phyloP scores from a whole-genome alignment of 345 rosid species.

The Syzygium aqueum region DNA sequence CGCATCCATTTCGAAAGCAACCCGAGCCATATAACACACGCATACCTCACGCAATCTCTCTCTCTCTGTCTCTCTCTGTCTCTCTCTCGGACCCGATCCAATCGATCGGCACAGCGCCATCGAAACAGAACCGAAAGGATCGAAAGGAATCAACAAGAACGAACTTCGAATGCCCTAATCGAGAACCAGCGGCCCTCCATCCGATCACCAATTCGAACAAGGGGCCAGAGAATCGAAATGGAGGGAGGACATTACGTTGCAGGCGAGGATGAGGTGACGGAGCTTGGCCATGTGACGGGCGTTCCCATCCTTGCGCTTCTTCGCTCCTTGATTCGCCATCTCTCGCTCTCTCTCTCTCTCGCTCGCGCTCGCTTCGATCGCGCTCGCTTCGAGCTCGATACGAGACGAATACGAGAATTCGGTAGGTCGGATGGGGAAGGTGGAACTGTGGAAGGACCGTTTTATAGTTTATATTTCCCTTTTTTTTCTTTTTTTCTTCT shows the following conservation, averaged over 20 bases:
- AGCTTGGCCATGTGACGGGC: constrained; percentile 67
- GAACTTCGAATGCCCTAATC: neutral
- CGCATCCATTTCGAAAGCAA: neutral
- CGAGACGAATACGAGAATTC: neutral
- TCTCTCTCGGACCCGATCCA: neutral
- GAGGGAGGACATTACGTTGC: constrained; percentile 20
- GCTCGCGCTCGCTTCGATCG: neutral
- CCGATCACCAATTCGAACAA: neutral
- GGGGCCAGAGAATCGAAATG: neutral
- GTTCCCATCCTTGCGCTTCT: constrained; percentile 87
- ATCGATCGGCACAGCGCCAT: neutral
- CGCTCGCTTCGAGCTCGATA: neutral
- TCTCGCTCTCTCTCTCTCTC: neutral
- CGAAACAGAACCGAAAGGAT: neutral
- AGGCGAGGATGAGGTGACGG: constrained; percentile 54
- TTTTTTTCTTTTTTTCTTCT: neutral
- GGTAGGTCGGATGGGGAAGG: neutral
- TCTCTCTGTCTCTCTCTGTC: too few species aligned
- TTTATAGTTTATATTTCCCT: neutral
- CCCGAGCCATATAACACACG: neutral
- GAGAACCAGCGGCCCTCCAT: neutral
- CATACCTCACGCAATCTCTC: neutral
- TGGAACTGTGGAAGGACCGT: neutral
- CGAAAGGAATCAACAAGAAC: neutral
- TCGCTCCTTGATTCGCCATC: constrained; percentile 97